Conservation (phyloP, 345 rosid species). For the Moringa oleifera region DNA sequence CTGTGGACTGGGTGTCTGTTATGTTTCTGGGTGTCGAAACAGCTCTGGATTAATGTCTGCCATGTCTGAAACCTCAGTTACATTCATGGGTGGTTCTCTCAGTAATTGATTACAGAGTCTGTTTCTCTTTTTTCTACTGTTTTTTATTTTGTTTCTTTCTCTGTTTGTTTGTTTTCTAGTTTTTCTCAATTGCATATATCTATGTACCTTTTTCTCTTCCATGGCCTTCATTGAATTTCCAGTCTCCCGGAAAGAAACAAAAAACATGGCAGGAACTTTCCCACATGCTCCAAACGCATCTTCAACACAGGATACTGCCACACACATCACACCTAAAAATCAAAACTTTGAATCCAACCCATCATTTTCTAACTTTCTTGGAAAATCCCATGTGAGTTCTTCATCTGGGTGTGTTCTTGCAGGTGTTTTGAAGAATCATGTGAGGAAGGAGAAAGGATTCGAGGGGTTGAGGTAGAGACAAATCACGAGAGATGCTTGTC, state of each 20-base stretch:
- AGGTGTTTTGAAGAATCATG: conserved; percentile 46
- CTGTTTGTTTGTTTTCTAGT: conserved; percentile 2
- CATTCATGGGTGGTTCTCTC: background rate
- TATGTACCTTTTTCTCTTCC: background rate
- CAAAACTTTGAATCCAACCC: no score
- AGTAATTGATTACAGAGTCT: conserved; percentile 10
- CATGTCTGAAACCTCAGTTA: background rate
- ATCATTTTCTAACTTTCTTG: no score
- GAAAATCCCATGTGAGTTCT: background rate
- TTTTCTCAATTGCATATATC: background rate
- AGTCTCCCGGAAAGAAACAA: background rate
- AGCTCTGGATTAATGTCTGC: background rate
- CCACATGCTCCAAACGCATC: no score
- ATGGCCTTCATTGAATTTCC: background rate
- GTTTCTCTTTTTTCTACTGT: conserved; percentile 9
- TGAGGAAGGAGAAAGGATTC: conserved; percentile 45
- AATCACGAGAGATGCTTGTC: no score
- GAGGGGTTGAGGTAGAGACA: conserved; percentile 36
- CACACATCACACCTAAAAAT: no score
- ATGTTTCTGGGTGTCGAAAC: background rate
- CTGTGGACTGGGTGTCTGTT: background rate
- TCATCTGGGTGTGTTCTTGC: no score
- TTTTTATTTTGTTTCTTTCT: conserved; percentile 2
- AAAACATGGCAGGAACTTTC: background rate
- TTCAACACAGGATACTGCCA: no score